These are phyloP conservation scores for Apiotrichum veenhuisii DNA, from an alignment of 1,284 basidiomycete species.

Conservation along the genomic window DNA sequence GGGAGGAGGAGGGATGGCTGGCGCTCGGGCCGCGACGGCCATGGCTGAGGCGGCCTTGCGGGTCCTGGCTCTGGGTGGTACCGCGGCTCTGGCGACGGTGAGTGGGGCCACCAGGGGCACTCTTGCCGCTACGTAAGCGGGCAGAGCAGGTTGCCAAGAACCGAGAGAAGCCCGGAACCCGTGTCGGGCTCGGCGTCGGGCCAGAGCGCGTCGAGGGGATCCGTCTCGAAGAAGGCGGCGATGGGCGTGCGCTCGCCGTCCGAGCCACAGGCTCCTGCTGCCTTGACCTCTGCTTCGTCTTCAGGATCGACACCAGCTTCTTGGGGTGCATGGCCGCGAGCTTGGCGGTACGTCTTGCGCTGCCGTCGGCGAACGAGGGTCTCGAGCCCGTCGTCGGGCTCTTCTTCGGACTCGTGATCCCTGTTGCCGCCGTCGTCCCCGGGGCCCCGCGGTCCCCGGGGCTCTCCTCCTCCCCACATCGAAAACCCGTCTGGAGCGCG, in stretches of 20 bases:
- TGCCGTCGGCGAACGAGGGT: neutral
- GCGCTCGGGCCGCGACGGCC: too few relatives aligned
- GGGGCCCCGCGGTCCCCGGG: conserved; percentile 5
- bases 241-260: neutral
- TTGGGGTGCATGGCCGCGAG: neutral
- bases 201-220: conserved; percentile 10
- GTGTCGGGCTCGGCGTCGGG: conserved; percentile 4
- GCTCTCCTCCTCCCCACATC: conserved; percentile 13
- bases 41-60: too few relatives aligned
- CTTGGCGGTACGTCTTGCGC: neutral
- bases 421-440: conserved; percentile 1
- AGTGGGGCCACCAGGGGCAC: neutral
- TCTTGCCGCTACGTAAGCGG: neutral
- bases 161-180: conserved; percentile 2
- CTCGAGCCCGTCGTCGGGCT: neutral
- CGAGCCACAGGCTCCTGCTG: neutral
- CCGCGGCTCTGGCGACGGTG: too few relatives aligned
- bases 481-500: conserved; percentile 7
- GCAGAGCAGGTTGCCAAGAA: conserved; percentile 11
- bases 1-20: neutral
- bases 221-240: neutral
- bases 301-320: neutral
- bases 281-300: neutral
- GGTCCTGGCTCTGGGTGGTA: too few relatives aligned
- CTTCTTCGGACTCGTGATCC: too few relatives aligned